Conservation (phyloP, 2,329 filamentous ascomycete species). For the Sporothrix pallida region DNA sequence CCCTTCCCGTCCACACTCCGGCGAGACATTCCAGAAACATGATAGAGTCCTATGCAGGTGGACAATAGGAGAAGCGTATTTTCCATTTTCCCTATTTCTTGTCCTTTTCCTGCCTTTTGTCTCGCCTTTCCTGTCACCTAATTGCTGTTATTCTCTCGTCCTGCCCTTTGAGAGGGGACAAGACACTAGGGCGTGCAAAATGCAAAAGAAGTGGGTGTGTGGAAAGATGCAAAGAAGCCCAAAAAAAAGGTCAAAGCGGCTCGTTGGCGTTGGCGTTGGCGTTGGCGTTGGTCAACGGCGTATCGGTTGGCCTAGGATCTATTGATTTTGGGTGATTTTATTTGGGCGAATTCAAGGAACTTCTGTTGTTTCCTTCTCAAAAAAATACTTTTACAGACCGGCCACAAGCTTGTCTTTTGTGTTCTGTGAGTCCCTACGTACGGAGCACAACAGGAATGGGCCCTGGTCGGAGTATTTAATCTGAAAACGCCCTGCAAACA, state of each 20-base stretch:
- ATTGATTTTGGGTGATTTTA: neutral
- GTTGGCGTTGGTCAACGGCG: neutral
- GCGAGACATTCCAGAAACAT: slow-evolving; percentile 11
- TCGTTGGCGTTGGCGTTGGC: slow-evolving; percentile 4
- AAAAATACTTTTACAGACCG: neutral
- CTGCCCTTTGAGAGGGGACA: neutral
- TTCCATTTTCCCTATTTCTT: neutral
- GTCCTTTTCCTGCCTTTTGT: neutral
- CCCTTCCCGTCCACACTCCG: neutral
- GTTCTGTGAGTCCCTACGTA: neutral
- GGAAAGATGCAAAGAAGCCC: slow-evolving; percentile 14
- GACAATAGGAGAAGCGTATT: neutral
- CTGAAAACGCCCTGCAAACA: neutral
- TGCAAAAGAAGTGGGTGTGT: neutral
- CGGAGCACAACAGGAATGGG: neutral
- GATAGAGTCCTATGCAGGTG: slow-evolving; percentile 8
- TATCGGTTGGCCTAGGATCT: neutral
- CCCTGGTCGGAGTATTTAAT: neutral
- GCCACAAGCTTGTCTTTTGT: slow-evolving; percentile 6
- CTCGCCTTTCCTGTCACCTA: no score
- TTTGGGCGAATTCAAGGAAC: no score
- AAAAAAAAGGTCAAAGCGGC: slow-evolving; percentile 24
- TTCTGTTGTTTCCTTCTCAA: no score
- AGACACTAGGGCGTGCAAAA: neutral
- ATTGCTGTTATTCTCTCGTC: no score